These are phyloP conservation scores for Kalmanozyma brasiliensis DNA, from an alignment of 1,284 basidiomycete species.

Conservation along the genomic window DNA sequence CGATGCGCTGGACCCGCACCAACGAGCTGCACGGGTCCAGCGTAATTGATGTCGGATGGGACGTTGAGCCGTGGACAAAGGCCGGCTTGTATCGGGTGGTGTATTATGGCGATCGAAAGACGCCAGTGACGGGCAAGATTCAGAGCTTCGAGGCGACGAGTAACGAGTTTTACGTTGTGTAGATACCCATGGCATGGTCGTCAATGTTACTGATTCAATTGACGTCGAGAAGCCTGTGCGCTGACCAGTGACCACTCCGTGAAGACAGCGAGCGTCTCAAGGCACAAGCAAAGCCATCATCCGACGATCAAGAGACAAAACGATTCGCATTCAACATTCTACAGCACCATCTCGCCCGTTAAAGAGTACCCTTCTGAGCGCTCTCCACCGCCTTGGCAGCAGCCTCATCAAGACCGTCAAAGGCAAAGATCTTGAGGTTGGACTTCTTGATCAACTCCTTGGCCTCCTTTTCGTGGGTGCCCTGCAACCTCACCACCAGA, in stretches of 20 bases:
- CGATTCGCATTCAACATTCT: too few relatives aligned
- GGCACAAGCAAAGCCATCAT: not conserved
- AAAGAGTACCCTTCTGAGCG: slow-evolving; percentile 41
- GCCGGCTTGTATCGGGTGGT: slow-evolving; percentile 75
- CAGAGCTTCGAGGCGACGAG: slow-evolving; percentile 15
- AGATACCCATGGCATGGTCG: not conserved
- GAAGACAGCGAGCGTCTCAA: too few relatives aligned
- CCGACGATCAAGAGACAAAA: not conserved
- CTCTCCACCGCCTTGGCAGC: slow-evolving; percentile 54
- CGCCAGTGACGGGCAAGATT: slow-evolving; percentile 69
- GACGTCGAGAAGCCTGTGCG: too few relatives aligned
- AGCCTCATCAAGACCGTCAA: slow-evolving; percentile 50
- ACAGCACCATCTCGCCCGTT: not conserved
- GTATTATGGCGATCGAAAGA: slow-evolving; percentile 81
- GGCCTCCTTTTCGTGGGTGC: slow-evolving; percentile 94
- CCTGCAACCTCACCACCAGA: slow-evolving; percentile 92
- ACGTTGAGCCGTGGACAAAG: slow-evolving; percentile 70
- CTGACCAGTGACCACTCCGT: too few relatives aligned
- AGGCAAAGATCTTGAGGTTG: slow-evolving; percentile 76
- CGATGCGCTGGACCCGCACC: slow-evolving; percentile 74
- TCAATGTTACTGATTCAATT: too few relatives aligned
- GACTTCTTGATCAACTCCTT: slow-evolving; percentile 82
- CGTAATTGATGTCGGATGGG: slow-evolving; percentile 45
- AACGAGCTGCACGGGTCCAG: slow-evolving; percentile 43
- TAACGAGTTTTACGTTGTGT: slow-evolving; percentile 43